Percentiles rank a stretch among this genome's conserved stretches.
phyloP scores from a whole-genome alignment of 2,329 filamentous ascomycete genomes.

The Podosphaera aphanis region DNA sequence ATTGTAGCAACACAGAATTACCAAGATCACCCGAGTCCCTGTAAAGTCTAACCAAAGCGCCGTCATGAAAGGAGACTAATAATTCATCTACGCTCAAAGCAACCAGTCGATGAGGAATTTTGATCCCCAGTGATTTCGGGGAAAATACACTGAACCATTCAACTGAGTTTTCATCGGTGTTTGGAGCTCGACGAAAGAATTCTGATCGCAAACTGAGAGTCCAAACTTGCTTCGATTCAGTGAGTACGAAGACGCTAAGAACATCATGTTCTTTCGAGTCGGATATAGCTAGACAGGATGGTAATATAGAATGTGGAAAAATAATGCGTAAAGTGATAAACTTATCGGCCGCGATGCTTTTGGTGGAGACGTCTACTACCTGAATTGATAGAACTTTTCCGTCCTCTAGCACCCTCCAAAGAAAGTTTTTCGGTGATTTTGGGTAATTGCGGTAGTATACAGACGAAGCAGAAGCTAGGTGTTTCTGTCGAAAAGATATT shows the following conservation, averaged over 20 bases:
- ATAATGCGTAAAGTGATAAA: slow-evolving; percentile 50
- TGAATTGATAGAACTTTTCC: slow-evolving; percentile 62
- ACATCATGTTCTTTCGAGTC: slow-evolving; percentile 59
- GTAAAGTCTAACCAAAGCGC: slow-evolving; percentile 48
- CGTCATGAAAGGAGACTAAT: slow-evolving; percentile 60
- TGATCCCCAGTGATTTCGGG: slow-evolving; percentile 52
- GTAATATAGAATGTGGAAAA: slow-evolving; percentile 50
- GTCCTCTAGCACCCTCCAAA: slow-evolving; percentile 75
- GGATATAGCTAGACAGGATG: slow-evolving; percentile 59
- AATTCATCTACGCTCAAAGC: slow-evolving; percentile 52
- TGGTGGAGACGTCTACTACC: slow-evolving; percentile 57
- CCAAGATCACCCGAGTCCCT: slow-evolving; percentile 30
- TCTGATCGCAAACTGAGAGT: slow-evolving; percentile 65
- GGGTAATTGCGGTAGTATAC: slow-evolving; percentile 65
- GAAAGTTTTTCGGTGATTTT: slow-evolving; percentile 57
- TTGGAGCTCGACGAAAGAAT: slow-evolving; percentile 48
- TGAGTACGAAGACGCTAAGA: slow-evolving; percentile 58
- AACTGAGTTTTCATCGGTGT: slow-evolving; percentile 47
- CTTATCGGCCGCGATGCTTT: slow-evolving; percentile 39
- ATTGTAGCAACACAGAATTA: slow-evolving; percentile 8
- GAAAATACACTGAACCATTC: slow-evolving; percentile 55
- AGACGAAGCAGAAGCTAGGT: slow-evolving; percentile 56
- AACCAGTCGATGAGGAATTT: slow-evolving; percentile 57
- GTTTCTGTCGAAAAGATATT: slow-evolving; percentile 44
- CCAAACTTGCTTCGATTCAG: slow-evolving; percentile 56